Conservation (phyloP, 768 basidiomycete genomes). For the Tricholoma furcatifolium region DNA sequence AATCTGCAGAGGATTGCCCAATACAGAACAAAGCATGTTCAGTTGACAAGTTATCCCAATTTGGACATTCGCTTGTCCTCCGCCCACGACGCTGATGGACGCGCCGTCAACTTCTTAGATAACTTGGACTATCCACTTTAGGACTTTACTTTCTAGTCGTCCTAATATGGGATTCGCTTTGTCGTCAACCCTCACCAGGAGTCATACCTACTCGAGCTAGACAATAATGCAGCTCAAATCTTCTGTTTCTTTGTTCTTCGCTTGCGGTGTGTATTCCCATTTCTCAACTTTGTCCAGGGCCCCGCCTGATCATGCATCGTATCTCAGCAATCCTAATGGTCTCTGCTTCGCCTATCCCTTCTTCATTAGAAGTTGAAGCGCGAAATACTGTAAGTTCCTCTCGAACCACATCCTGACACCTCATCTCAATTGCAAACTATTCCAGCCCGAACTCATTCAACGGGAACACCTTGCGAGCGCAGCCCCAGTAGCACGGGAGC, state of each 20-base stretch:
- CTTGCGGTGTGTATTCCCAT: constrained; percentile 24
- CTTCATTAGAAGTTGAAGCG: constrained; percentile 20
- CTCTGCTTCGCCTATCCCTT: constrained; percentile 29
- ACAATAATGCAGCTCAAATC: constrained; percentile 29
- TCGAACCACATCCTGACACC: background rate
- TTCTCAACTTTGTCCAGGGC: background rate
- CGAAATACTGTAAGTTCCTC: constrained; percentile 4
- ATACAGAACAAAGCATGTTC: constrained; percentile 9
- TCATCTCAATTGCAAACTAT: background rate
- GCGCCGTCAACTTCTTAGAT: no score
- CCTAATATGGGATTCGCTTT: constrained; percentile 21
- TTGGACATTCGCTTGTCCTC: constrained; percentile 12
- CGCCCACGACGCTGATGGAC: background rate
- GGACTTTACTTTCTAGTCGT: constrained; percentile 19
- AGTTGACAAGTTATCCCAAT: constrained; percentile 5
- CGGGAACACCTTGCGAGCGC: background rate
- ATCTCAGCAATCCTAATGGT: constrained; percentile 16
- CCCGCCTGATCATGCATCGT: constrained; percentile 5
- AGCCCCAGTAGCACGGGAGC: constrained; percentile 11
- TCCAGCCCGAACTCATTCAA: background rate
- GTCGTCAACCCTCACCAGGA: constrained; percentile 9
- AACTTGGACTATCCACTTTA: constrained; percentile 4
- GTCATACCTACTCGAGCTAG: background rate
- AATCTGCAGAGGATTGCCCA: background rate
- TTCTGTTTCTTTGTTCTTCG: constrained; percentile 23